Conservation (phyloP, 345 rosid genomes). For the Limnanthes douglasii region DNA sequence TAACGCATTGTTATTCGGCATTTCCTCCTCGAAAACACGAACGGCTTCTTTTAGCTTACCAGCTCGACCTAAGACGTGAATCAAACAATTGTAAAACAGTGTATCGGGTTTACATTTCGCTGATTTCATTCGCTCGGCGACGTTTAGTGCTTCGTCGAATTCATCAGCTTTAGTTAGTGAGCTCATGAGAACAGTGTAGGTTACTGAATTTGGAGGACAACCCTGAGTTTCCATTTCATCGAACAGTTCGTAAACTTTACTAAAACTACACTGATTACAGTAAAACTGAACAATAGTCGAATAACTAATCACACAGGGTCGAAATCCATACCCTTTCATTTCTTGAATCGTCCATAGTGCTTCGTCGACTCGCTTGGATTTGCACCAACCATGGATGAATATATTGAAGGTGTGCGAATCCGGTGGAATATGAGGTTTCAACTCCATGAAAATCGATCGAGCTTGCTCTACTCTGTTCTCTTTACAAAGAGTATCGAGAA, state of each 20-base stretch:
- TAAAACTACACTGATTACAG: slow-evolving; percentile 25
- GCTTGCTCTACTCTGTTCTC: slow-evolving; percentile 60
- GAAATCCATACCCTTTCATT: slow-evolving; percentile 63
- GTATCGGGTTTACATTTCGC: slow-evolving; percentile 39
- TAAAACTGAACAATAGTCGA: slow-evolving; percentile 48
- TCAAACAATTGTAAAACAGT: slow-evolving; percentile 54
- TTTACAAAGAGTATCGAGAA: slow-evolving; percentile 79
- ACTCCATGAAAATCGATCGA: slow-evolving; percentile 34
- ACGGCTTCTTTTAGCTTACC: slow-evolving; percentile 41
- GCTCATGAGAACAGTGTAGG: slow-evolving; percentile 59
- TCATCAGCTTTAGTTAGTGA: slow-evolving; percentile 35
- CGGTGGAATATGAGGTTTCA: slow-evolving; percentile 45
- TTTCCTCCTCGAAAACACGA: slow-evolving; percentile 38
- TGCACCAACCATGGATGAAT: slow-evolving; percentile 85
- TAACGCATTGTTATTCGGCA: slow-evolving; percentile 27
- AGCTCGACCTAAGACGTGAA: slow-evolving; percentile 49
- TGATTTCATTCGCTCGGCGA: slow-evolving; percentile 32
- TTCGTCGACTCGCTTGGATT: slow-evolving; percentile 53
- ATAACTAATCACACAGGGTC: slow-evolving; percentile 63
- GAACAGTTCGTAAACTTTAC: slow-evolving; percentile 41
- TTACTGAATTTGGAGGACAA: slow-evolving; percentile 44
- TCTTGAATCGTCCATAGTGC: slow-evolving; percentile 84
- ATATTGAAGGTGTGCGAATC: slow-evolving; percentile 62
- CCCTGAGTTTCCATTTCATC: slow-evolving; percentile 59
- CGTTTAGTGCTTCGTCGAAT: slow-evolving; percentile 39